A percentile compares a stretch with the other conserved stretches of the same genome.
Evolutionary conservation across 108 stramenopile species (phyloP).

Genomic region (Cyclostephanos invisitatus): DNA sequence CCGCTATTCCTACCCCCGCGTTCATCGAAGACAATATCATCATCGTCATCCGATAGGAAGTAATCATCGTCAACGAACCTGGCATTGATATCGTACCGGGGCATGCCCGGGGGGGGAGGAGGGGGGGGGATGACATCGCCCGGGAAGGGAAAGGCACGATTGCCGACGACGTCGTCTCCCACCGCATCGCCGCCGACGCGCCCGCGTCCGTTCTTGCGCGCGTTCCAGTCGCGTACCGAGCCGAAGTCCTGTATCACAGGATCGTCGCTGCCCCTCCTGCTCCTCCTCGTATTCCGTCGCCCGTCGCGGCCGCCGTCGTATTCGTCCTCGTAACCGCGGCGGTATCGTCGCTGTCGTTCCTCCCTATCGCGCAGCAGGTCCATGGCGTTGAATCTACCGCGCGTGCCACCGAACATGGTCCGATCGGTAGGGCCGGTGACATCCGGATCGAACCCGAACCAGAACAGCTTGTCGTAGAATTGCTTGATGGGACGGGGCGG

Average conservation of each 20-base stretch:
- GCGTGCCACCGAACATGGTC: conserved; percentile 83
- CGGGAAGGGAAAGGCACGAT: neutral
- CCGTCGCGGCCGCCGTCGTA: conserved; percentile 1
- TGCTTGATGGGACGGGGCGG: conserved; percentile 58
- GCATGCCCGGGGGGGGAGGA: conserved; percentile 1
- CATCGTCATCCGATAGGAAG: conserved; percentile 3
- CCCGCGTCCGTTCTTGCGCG: conserved; percentile 28
- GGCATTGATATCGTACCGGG: conserved; percentile 7
- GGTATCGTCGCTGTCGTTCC: conserved; percentile 18
- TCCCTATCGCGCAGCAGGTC: conserved; percentile 51
- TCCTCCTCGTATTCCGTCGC: conserved; percentile 1
- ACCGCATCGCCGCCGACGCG: conserved; percentile 26
- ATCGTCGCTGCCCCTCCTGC: conserved; percentile 23
- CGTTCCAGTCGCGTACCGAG: conserved; percentile 33
- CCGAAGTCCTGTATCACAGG: conserved; percentile 44
- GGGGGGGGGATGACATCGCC: conserved; percentile 6
- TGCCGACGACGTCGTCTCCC: conserved; percentile 20
- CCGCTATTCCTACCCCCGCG: neutral
- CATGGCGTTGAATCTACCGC: conserved; percentile 82
- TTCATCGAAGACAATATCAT: conserved; percentile 7
- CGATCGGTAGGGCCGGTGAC: conserved; percentile 57
- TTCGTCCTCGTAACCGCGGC: neutral
- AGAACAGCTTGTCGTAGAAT: conserved; percentile 82
- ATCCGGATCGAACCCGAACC: conserved; percentile 57
- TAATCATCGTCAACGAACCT: neutral